These are phyloP conservation scores for Spencermartinsiella ligniputridi DNA, from an alignment of 1,139 yeast genomes.

Conservation along the genomic window DNA sequence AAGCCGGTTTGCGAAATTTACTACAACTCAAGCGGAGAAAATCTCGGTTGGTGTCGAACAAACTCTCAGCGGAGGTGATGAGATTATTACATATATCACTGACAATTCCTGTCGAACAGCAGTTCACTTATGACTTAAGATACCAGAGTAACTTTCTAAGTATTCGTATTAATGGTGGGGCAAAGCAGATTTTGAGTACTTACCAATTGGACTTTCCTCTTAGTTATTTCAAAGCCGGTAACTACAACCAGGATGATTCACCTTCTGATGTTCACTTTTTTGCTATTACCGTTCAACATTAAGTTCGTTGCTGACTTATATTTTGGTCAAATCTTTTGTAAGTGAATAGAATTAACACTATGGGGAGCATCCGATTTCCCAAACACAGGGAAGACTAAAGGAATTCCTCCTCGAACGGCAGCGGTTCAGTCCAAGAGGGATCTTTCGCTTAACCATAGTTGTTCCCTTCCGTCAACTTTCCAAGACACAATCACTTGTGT, in stretches of 20 bases:
- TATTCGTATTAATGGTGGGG: slow-evolving; percentile 2
- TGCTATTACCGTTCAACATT: slow-evolving; percentile 1
- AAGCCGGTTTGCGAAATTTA: slow-evolving; percentile 5
- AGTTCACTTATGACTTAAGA: slow-evolving; percentile 1
- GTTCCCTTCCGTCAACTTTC: slow-evolving; percentile 65
- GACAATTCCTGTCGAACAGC: neutral
- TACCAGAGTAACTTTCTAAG: slow-evolving; percentile 2
- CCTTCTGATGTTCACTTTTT: slow-evolving; percentile 3
- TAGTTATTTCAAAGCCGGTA: slow-evolving; percentile 4
- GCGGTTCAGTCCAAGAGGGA: slow-evolving; percentile 86
- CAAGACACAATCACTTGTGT: slow-evolving; percentile 48
- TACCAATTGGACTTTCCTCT: slow-evolving; percentile 2
- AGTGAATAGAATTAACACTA: no score
- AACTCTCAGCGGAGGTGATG: slow-evolving; percentile 4
- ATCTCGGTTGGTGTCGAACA: slow-evolving; percentile 2
- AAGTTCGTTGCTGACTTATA: no score
- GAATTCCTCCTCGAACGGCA: slow-evolving; percentile 97
- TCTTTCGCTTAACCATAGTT: slow-evolving; percentile 56
- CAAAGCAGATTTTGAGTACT: slow-evolving; percentile 1
- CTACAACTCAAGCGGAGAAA: neutral
- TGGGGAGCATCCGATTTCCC: slow-evolving; percentile 56
- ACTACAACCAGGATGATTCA: slow-evolving; percentile 1
- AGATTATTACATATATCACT: neutral
- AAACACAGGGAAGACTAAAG: slow-evolving; percentile 89
- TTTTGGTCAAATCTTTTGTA: no score